Conservation (phyloP, 139 green algal species). For the Coccomyxa sp. region DNA sequence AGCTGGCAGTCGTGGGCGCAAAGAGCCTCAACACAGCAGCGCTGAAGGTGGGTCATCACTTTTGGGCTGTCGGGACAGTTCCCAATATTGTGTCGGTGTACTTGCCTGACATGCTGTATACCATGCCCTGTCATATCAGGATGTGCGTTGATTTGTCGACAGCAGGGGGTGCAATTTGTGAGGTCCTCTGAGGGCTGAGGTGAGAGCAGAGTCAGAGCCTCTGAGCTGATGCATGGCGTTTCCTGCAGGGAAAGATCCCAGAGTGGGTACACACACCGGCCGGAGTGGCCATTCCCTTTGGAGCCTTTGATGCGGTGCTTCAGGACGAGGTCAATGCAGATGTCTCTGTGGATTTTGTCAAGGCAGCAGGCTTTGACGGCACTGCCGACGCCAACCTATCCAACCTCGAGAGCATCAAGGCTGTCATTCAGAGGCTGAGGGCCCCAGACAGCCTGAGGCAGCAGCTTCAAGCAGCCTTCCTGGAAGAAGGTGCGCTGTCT, state of each 20-base stretch:
- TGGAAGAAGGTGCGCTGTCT: conserved; percentile 3
- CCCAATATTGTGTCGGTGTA: not conserved
- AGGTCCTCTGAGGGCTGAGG: no score
- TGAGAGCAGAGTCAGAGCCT: no score
- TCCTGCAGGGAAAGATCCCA: conserved; percentile 34
- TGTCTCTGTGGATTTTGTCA: not conserved
- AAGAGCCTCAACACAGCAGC: conserved; percentile 27
- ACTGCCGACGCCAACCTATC: not conserved
- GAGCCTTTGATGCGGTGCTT: conserved; percentile 23
- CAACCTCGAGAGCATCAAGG: not conserved
- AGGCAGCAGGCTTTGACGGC: not conserved
- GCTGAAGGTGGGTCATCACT: conserved; percentile 10
- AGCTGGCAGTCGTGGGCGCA: conserved; percentile 10
- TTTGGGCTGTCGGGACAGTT: not conserved
- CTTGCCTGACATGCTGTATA: no score
- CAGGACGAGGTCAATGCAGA: conserved; percentile 1
- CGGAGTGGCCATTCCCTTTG: conserved; percentile 34
- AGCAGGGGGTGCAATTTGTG: no score
- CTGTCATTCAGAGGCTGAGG: not conserved
- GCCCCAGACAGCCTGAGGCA: not conserved
- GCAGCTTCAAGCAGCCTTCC: not conserved
- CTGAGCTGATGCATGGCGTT: no score
- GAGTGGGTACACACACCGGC: conserved; percentile 31
- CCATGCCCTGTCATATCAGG: no score
- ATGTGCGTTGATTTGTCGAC: no score